phyloP scores from a whole-genome alignment of 1,284 basidiomycete species.

The Papiliotrema terrestris region DNA sequence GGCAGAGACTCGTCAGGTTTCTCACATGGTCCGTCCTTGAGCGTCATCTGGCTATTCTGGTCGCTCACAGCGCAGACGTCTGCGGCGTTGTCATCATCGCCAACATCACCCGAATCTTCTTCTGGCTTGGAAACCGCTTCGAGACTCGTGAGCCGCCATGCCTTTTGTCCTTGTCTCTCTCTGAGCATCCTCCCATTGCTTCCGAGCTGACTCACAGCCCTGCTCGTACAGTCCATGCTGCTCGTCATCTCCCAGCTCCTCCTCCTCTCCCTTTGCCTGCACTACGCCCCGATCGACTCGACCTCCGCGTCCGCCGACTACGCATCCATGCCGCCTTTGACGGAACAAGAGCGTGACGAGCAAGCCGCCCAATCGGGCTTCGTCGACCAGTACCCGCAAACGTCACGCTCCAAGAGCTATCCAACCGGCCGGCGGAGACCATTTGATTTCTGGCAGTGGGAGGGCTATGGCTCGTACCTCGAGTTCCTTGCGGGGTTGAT shows the following conservation, averaged over 20 bases:
- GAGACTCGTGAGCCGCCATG: constrained; percentile 44
- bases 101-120: constrained; percentile 50
- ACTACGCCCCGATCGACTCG: constrained; percentile 37
- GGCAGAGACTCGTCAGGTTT: constrained; percentile 47
- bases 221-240: constrained; percentile 50
- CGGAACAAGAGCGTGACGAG: constrained; percentile 4
- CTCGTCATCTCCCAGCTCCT: constrained; percentile 53
- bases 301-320: constrained; percentile 6
- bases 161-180: too few species aligned
- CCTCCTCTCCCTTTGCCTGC: constrained; percentile 53
- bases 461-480: constrained; percentile 49
- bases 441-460: constrained; percentile 53
- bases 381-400: neutral
- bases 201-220: constrained; percentile 27
- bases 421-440: constrained; percentile 28
- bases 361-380: neutral
- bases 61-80: constrained; percentile 30
- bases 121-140: constrained; percentile 53
- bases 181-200: too few species aligned
- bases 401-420: neutral
- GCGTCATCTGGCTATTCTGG: neutral
- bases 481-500: constrained; percentile 52
- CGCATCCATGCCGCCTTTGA: constrained; percentile 27
- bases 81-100: constrained; percentile 48
- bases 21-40: constrained; percentile 36